Evolutionary conservation across 108 stramenopile species (phyloP).

Genomic region (Pseudonitzschia pungens): DNA sequence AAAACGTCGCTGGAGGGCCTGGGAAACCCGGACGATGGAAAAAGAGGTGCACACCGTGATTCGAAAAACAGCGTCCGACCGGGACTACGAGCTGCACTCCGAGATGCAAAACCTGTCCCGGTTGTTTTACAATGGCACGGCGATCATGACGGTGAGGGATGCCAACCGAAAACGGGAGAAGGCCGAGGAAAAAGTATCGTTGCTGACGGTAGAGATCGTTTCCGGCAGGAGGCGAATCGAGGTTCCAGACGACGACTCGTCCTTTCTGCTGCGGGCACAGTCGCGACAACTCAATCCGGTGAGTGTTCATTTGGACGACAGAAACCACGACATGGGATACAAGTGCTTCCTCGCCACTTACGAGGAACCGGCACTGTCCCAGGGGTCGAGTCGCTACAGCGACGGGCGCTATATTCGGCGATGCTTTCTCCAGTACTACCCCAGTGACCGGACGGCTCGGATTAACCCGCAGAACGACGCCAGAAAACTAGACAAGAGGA

Average conservation of each 20-base stretch:
- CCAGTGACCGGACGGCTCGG: slow-evolving; percentile 73
- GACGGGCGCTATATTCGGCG: slow-evolving; percentile 68
- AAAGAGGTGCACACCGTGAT: slow-evolving; percentile 43
- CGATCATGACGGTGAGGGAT: slow-evolving; percentile 55
- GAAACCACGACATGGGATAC: slow-evolving; percentile 66
- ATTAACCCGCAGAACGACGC: slow-evolving; percentile 54
- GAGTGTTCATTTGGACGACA: slow-evolving; percentile 72
- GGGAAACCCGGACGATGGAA: slow-evolving; percentile 44
- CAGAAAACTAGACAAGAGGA: slow-evolving; percentile 56
- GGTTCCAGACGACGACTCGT: slow-evolving; percentile 87
- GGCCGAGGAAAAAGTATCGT: slow-evolving; percentile 28
- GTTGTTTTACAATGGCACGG: slow-evolving; percentile 70
- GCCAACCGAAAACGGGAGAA: slow-evolving; percentile 41
- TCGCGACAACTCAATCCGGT: slow-evolving; percentile 67
- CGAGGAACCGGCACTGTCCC: slow-evolving; percentile 71
- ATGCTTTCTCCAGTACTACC: slow-evolving; percentile 82
- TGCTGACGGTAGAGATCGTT: slow-evolving; percentile 66
- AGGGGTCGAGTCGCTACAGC: slow-evolving; percentile 44
- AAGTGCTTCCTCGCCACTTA: slow-evolving; percentile 80
- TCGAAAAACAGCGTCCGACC: slow-evolving; percentile 43
- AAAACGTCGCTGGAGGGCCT: slow-evolving; percentile 59
- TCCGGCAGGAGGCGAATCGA: slow-evolving; percentile 63
- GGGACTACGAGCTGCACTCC: slow-evolving; percentile 50
- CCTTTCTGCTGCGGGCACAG: slow-evolving; percentile 78
- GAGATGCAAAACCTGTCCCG: slow-evolving; percentile 76